phyloP scores from a whole-genome alignment of 345 rosid genomes.

The Citrus cavaleriei region DNA sequence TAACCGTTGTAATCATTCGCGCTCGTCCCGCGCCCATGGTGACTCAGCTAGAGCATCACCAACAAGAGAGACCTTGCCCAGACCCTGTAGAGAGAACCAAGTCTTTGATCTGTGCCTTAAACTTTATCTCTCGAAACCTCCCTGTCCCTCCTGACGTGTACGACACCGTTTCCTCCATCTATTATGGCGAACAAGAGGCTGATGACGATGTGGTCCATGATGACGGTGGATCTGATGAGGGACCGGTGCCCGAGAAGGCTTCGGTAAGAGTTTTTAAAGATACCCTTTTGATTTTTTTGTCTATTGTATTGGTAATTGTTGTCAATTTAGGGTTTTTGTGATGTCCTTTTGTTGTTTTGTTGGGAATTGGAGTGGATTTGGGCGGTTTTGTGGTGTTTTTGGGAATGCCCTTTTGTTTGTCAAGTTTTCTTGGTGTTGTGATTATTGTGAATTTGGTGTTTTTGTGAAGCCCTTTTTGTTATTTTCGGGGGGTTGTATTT shows the following conservation, averaged over 20 bases:
- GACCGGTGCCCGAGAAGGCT: conserved; percentile 12
- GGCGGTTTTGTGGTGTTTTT: not conserved
- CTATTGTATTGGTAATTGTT: conserved; percentile 12
- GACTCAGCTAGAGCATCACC: conserved; percentile 57
- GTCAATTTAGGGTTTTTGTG: conserved; percentile 15
- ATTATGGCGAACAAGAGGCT: conserved; percentile 29
- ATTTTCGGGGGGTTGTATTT: conserved; percentile 13
- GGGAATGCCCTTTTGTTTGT: not conserved
- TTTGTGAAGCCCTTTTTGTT: not conserved
- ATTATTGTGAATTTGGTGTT: conserved; percentile 7
- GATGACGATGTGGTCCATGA: conserved; percentile 11
- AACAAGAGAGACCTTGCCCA: conserved; percentile 21
- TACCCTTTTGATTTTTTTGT: conserved; percentile 19
- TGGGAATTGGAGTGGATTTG: conserved; percentile 11
- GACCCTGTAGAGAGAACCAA: conserved; percentile 53
- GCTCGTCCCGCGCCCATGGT: conserved; percentile 85
- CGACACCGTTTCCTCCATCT: conserved; percentile 66
- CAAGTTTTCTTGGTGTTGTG: not conserved
- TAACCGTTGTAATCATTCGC: conserved; percentile 37
- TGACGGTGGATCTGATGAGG: conserved; percentile 24
- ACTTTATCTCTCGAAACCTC: conserved; percentile 82
- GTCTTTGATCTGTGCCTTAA: conserved; percentile 80
- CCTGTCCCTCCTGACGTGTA: conserved; percentile 77
- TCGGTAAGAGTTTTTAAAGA: conserved; percentile 32
- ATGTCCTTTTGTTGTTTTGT: not conserved